These are phyloP conservation scores for Candida namnaoensis DNA, from an alignment of 805 yeast species.

Conservation along the genomic window DNA sequence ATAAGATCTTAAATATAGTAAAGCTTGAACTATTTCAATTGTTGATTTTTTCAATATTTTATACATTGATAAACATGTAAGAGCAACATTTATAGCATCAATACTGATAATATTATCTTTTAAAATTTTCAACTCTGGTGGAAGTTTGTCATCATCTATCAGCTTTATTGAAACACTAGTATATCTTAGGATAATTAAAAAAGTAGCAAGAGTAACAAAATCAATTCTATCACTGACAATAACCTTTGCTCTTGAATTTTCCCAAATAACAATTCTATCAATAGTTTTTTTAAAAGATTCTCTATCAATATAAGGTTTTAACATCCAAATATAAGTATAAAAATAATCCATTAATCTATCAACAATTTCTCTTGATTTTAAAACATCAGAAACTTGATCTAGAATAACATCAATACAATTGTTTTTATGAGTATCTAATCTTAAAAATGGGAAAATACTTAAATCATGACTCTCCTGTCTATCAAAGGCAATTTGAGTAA, in stretches of 20 bases:
- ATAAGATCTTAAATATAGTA: conserved; percentile 29
- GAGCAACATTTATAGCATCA: conserved; percentile 27
- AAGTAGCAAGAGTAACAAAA: conserved; percentile 28
- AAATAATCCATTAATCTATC: conserved; percentile 32
- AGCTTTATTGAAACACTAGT: conserved; percentile 26
- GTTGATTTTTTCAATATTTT: conserved; percentile 26
- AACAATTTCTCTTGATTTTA: conserved; percentile 27
- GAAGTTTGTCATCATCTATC: conserved; percentile 4
- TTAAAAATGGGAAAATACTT: conserved; percentile 5
- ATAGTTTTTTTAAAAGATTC: conserved; percentile 19
- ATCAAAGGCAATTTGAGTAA: background rate
- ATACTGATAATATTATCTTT: conserved; percentile 27
- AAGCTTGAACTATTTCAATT: conserved; percentile 31
- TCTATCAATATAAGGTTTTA: conserved; percentile 37
- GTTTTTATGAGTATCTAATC: conserved; percentile 3
- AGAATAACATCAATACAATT: conserved; percentile 20
- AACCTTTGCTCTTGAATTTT: conserved; percentile 16
- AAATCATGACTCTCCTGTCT: background rate
- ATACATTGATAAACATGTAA: conserved; percentile 31
- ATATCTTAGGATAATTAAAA: conserved; percentile 31
- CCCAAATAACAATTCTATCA: conserved; percentile 25
- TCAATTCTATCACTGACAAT: conserved; percentile 25
- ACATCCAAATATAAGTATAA: conserved; percentile 33
- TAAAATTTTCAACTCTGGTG: conserved; percentile 17
- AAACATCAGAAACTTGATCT: conserved; percentile 20